Evolutionary conservation across 2,329 filamentous ascomycete genomes (phyloP), one percentile per base, ranked within the genome.

Genomic region (Fusarium sp.): DNA sequence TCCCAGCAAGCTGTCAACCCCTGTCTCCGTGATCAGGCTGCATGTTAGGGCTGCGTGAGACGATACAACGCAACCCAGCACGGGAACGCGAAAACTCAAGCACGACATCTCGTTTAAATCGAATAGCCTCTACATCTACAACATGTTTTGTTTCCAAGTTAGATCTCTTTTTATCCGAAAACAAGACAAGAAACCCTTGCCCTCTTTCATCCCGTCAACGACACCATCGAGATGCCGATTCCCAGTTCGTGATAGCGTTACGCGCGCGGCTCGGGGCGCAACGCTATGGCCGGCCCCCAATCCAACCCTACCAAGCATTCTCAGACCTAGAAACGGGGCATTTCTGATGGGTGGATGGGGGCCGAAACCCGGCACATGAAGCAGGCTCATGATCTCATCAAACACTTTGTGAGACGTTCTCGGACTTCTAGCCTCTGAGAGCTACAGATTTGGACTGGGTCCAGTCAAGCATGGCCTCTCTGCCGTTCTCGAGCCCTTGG

Each of bases 401-500:
- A 34, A 34, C 9, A 9, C 8, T 9, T 34, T 34, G 31, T 34
- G 31, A 34, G 31, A 34, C 31, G 12, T 34, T 34, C 23, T 34
- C 9, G 12, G 31, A 34, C 8, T 34, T 12, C 4, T 23, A 23
- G 23, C 23, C 23, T 23, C 47, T 54, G 7, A 54, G 1, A 6
- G 36, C 27, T 28, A 54, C 27, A 9, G 37, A 43, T 16, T 54
- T 54, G 18, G 28, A 15, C 37, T 41, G 51, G 7, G 37, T 54
- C 51, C 51, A 54, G 51, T 54, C 51, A 28, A 54, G 37, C 47
- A 50, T 50, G 13, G 37, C 37, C 16, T 41, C 37, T 2, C 31
- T 43, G 5, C 37, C 37, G 4, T 30, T 41, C 27, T 54, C 51
- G 10, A 54, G 27, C 3, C 27, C 37, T 41, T 54, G 51, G 6